Evolutionary conservation across 345 rosid genomes (phyloP), one percentile per base, ranked within the genome.

Genomic region (Gossypium longicalyx): DNA sequence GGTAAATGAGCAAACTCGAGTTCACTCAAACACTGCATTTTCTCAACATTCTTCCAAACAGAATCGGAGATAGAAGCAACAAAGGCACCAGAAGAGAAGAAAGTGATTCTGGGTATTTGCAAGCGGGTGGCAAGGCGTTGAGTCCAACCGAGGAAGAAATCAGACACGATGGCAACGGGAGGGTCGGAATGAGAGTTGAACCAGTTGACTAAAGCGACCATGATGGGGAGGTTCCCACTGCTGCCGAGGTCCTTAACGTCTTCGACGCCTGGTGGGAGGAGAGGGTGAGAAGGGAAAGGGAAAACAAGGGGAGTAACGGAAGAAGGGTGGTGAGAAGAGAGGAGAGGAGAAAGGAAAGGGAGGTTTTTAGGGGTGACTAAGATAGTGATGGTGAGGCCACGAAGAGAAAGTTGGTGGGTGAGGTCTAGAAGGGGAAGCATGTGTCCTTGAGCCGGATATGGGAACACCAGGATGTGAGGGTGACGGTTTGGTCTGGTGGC

Each of bases 81-180:
- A 34, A 83, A 82, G 0, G 86, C 79, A 12, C 84, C 83, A 27
- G 82, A 49, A 16, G 83, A 73, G 81, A 80, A 87, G 77, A 92
- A 90, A 0, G 84, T 65, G 67, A 89, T 56, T 38, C 91, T 74
- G 3, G 87, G 90, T 12, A 92, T 66, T 16, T 73, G 66, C 20
- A 89, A 66, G 1, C 75, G 25, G n/a, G 0, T 13, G 52, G 91
- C 85, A 8, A 92, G 81, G 20, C 76, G 78, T n/a, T 52, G 12
- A 38, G 93, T 90, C 93, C 93, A 92, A 10, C 93, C 94, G 10
- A 88, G 85, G 79, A 92, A 92, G 85, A 87, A 88, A 63, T 90
- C 97, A 5, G 97, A 92, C 69, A 90, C 60, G 75, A 92, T 76
- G 22, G 92, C 92, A 1, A 83, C 74, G 0, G 97, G 94, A 11